These are phyloP conservation scores for Coniochaeta prunicola DNA, from an alignment of 2,329 filamentous ascomycete genomes.

Conservation along the genomic window DNA sequence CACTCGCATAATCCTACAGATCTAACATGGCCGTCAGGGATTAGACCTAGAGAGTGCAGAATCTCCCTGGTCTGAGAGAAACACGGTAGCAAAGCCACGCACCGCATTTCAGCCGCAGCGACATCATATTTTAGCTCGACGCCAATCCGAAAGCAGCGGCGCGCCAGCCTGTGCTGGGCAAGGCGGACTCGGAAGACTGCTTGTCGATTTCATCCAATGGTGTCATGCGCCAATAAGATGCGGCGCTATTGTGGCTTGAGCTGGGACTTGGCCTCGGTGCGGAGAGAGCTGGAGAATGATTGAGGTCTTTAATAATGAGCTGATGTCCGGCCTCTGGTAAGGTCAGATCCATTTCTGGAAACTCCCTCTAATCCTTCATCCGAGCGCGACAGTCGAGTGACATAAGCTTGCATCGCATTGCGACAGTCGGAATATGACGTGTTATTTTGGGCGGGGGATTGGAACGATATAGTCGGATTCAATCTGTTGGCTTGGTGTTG, in stretches of 20 bases:
- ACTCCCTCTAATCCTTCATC: not conserved
- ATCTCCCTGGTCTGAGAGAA: too few relatives aligned
- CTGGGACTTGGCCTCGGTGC: not conserved
- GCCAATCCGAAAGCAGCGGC: not conserved
- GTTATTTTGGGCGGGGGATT: not conserved
- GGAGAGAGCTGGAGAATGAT: not conserved
- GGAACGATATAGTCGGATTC: not conserved
- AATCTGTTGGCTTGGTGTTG: not conserved
- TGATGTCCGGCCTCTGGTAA: not conserved
- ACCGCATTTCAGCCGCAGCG: not conserved
- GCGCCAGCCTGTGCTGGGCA: not conserved
- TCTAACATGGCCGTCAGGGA: too few relatives aligned
- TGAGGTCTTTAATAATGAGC: not conserved
- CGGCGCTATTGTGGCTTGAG: not conserved
- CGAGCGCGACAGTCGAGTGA: not conserved
- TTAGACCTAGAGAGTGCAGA: too few relatives aligned
- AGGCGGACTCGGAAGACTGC: not conserved
- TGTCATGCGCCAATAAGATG: not conserved
- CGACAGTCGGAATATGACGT: not conserved
- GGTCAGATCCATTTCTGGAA: not conserved
- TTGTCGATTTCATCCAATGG: not conserved
- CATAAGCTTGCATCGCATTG: not conserved
- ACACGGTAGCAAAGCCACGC: not conserved
- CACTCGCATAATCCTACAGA: too few relatives aligned
- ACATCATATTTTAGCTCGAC: not conserved